Evolutionary conservation across 2,329 filamentous ascomycete species (phyloP), one percentile per base, ranked within the genome.

Genomic region (Fusarium oxysporum): DNA sequence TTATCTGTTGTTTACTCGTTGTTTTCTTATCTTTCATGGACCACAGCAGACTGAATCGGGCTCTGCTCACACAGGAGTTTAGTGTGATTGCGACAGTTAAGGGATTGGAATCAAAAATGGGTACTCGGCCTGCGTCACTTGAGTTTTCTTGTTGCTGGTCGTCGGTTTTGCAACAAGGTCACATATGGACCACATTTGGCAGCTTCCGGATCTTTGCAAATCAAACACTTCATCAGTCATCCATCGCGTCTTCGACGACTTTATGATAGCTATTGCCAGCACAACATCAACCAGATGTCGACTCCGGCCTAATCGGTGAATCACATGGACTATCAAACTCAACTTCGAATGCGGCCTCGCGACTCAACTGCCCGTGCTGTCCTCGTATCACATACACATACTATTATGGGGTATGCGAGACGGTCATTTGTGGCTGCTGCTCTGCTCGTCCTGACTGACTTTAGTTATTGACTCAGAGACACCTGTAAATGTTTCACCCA

Each of bases 121-220:
- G 76, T 76, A 78, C 73, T 78, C 79, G 79, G 78, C 79, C 76
- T 78, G 75, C 79, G 74, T 75, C 81, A 79, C 76, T 74, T 79
- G 77, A 77, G 72, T 77, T 78, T 78, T 79, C 74, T 81, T 78
- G 76, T 77, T 81, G 77, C 78, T 80, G 77, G 80, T 80, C 81
- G 77, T 80, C 81, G 77, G 77, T 78, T 78, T 80, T 80, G 78
- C 79, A 77, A 82, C 80, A 75, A 78, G 79, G 74, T 80, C 78
- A 78, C 79, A 75, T 78, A 80, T 79, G 80, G 80, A 78, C 79
- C 78, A 77, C 78, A 74, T 81, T 78, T 82, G 79, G 77, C 81
- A 82, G 78, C 80, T 80, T 81, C 79, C 80, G 80, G 79, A 81
- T 79, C 78, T 78, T 74, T 80, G 76, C 81, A 82, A 83, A 80